phyloP scores from a whole-genome alignment of 148 eudicot species.

The Simmondsia chinensis region DNA sequence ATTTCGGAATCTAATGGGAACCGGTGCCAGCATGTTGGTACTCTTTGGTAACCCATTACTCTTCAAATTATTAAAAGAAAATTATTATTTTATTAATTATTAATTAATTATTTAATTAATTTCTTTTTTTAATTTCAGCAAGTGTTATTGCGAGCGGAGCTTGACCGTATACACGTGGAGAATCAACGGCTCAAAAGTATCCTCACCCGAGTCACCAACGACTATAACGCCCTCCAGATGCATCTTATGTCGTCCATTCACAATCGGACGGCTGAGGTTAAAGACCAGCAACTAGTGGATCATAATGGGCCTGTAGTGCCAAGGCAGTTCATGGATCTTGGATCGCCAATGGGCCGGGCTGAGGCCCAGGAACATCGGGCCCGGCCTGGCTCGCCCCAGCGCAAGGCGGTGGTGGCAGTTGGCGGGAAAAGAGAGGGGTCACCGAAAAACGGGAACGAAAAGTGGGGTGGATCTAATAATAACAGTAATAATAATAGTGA shows the following conservation, averaged over 20 bases:
- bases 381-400: slow-evolving; percentile 7
- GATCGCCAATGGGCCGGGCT: slow-evolving; percentile 10
- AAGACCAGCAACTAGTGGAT: not conserved
- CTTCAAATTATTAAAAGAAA: no score
- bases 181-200: slow-evolving; percentile 31
- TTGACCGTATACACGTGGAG: slow-evolving; percentile 31
- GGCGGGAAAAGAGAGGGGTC: not conserved
- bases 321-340: slow-evolving; percentile 44
- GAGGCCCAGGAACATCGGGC: slow-evolving; percentile 12
- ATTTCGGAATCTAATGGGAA: no score
- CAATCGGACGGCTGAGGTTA: slow-evolving; percentile 11
- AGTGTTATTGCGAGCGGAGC: slow-evolving; percentile 26
- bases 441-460: no score
- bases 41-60: no score
- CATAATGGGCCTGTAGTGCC: slow-evolving; percentile 15
- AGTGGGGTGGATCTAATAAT: no score
- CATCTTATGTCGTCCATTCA: slow-evolving; percentile 37
- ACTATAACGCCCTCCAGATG: slow-evolving; percentile 34
- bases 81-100: not conserved
- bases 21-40: no score
- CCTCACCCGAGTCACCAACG: slow-evolving; percentile 25
- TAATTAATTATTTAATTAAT: not conserved
- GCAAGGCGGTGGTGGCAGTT: slow-evolving; percentile 2
- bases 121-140: slow-evolving; percentile 10
- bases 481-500: no score